These are phyloP conservation scores for Oryza officinalis DNA, from an alignment of 176 grass and related monocot species.

Conservation along the genomic window DNA sequence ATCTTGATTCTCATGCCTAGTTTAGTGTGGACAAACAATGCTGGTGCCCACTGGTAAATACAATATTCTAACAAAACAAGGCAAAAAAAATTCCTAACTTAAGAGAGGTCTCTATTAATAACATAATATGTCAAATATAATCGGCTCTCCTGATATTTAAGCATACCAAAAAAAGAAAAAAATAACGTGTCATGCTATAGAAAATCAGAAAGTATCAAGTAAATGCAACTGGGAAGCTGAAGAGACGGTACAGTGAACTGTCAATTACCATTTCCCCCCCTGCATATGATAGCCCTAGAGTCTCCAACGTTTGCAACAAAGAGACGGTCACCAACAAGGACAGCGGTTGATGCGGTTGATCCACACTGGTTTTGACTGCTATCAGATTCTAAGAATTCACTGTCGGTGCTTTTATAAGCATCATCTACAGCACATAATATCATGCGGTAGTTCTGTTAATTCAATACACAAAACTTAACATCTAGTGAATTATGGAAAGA, in stretches of 20 bases:
- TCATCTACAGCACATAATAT: constrained; percentile 42
- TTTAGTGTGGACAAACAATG: constrained; percentile 12
- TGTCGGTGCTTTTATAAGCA: constrained; percentile 64
- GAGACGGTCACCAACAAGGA: constrained; percentile 55
- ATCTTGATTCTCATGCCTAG: neutral
- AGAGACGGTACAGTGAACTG: neutral
- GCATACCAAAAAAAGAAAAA: constrained; percentile 9
- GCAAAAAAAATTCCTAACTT: neutral
- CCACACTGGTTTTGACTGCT: constrained; percentile 61
- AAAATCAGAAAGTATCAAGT: constrained; percentile 1
- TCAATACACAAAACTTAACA: constrained; percentile 2
- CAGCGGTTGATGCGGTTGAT: constrained; percentile 60
- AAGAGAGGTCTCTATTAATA: neutral
- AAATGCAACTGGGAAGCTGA: neutral
- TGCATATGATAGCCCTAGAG: constrained; percentile 57
- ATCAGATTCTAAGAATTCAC: constrained; percentile 64
- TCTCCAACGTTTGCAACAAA: constrained; percentile 67
- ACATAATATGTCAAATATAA: constrained; percentile 4
- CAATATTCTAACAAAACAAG: neutral
- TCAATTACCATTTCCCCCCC: constrained; percentile 57
- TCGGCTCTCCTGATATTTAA: neutral
- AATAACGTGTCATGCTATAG: neutral
- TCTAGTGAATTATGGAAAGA: neutral
- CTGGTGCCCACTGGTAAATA: neutral
- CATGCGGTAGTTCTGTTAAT: neutral